phyloP scores from a whole-genome alignment of 1,284 basidiomycete genomes.

The Fomes fomentarius region DNA sequence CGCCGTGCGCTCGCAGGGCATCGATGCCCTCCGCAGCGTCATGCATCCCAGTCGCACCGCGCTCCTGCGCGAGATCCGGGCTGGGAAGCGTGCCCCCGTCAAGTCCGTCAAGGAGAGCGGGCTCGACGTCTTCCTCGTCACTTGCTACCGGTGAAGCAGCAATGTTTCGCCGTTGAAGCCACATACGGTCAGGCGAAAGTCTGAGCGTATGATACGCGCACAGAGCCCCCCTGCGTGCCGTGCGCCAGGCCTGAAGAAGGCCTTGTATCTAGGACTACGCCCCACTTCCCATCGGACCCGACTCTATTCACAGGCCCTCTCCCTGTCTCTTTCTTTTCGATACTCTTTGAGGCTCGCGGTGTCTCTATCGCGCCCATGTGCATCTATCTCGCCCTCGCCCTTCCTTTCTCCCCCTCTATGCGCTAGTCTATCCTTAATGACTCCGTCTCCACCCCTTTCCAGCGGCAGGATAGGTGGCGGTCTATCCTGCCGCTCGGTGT shows the following conservation, averaged over 20 bases:
- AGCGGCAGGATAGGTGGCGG: neutral
- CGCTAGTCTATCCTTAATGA: neutral
- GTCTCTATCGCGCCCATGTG: too few species aligned
- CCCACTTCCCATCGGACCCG: neutral
- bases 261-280: slow-evolving; percentile 4
- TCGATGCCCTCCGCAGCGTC: slow-evolving; percentile 58
- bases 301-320: neutral
- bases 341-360: neutral
- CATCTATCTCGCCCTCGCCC: neutral
- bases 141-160: slow-evolving; percentile 28
- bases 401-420: neutral
- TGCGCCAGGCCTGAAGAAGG: slow-evolving; percentile 5
- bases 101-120: slow-evolving; percentile 67
- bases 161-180: too few species aligned
- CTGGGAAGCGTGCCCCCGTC: slow-evolving; percentile 40
- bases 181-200: slow-evolving; percentile 15
- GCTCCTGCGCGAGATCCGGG: slow-evolving; percentile 60
- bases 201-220: slow-evolving; percentile 3
- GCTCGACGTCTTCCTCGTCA: slow-evolving; percentile 63
- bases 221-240: neutral
- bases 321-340: neutral
- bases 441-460: neutral
- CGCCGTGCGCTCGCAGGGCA: slow-evolving; percentile 62
- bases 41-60: slow-evolving; percentile 64
- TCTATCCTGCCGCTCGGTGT: slow-evolving; percentile 11